phyloP scores from a whole-genome alignment of 164 flowering plant species.

The Akebia trifoliata region DNA sequence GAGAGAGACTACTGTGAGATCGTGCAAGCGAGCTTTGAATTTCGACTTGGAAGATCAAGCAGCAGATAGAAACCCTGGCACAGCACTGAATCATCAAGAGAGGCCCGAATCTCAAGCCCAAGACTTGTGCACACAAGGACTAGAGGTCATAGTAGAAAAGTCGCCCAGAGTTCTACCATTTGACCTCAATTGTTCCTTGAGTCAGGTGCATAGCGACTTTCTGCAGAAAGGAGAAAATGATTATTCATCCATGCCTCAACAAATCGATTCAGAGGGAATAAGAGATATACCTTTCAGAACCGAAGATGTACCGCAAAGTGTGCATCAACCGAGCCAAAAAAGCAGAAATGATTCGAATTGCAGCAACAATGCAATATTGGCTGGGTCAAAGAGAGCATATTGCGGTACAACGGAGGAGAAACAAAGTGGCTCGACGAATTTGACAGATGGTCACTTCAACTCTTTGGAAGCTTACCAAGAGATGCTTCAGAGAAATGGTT shows the following conservation, averaged over 20 bases:
- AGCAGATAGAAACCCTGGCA: conserved; percentile 6
- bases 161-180: not conserved
- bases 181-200: conserved; percentile 15
- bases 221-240: not conserved
- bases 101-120: conserved; percentile 16
- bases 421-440: conserved; percentile 15
- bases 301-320: conserved; percentile 12
- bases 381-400: conserved; percentile 26
- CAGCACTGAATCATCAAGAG: conserved; percentile 2
- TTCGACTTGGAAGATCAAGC: conserved; percentile 38
- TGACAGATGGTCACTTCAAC: conserved; percentile 20
- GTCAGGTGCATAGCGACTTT: conserved; percentile 11
- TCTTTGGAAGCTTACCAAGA: conserved; percentile 20
- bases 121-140: conserved; percentile 17
- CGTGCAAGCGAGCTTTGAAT: conserved; percentile 52
- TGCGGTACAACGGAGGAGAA: conserved; percentile 7
- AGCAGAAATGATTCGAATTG: conserved; percentile 20
- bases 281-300: conserved; percentile 14
- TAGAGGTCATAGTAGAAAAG: conserved; percentile 16
- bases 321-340: conserved; percentile 16
- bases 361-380: conserved; percentile 18
- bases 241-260: not conserved
- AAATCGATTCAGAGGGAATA: conserved; percentile 6
- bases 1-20: conserved; percentile 19
- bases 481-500: conserved; percentile 10